A percentile compares a stretch with the other conserved stretches of the same genome.
phyloP scores from a whole-genome alignment of 257 asterid genomes.

The Rhazya stricta region DNA sequence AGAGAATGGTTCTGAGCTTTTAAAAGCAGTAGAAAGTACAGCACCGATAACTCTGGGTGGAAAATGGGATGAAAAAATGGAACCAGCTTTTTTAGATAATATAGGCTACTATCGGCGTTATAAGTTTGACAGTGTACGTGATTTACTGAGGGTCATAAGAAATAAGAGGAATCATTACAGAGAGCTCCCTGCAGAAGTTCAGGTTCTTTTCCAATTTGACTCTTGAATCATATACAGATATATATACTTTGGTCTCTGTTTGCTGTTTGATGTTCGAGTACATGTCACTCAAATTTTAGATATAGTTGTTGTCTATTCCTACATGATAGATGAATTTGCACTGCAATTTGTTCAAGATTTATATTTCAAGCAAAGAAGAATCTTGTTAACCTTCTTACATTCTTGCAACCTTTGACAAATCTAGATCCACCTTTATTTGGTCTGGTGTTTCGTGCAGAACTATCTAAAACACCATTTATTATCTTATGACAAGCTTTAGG shows the following conservation, averaged over 20 bases:
- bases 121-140: constrained; percentile 78
- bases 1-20: constrained; percentile 47
- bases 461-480: neutral
- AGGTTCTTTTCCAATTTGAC: constrained; percentile 39
- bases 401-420: neutral
- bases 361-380: neutral
- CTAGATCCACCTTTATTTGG: neutral
- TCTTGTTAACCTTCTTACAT: neutral
- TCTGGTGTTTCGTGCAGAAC: neutral
- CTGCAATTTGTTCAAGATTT: neutral
- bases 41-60: constrained; percentile 64
- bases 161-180: constrained; percentile 88
- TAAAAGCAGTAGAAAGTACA: constrained; percentile 65
- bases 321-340: neutral
- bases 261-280: neutral
- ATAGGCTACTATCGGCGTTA: constrained; percentile 72
- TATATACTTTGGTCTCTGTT: neutral
- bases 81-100: constrained; percentile 53
- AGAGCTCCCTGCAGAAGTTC: constrained; percentile 84
- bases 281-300: neutral
- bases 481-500: neutral
- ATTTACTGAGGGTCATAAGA: constrained; percentile 84
- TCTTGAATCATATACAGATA: constrained; percentile 3
- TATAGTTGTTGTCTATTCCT: neutral
- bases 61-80: constrained; percentile 89